Conservation (phyloP, 108 stramenopile genomes). For the Aurantiochytrium sp. region DNA sequence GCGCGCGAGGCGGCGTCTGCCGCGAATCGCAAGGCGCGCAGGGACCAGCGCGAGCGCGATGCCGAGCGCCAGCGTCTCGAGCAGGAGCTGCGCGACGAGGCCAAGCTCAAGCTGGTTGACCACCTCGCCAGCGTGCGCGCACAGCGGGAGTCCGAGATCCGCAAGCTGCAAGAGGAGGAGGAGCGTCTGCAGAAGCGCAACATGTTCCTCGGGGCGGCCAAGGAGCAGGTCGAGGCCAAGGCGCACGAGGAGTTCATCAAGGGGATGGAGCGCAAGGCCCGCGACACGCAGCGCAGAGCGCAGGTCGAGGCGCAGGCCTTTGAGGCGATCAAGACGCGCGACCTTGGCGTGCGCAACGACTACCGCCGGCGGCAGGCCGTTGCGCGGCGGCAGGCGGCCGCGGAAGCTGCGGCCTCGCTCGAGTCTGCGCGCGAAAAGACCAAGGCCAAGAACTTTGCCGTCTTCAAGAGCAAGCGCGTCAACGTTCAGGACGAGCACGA, state of each 20-base stretch:
- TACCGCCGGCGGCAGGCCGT: neutral
- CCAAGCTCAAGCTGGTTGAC: conserved; percentile 33
- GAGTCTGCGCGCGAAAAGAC: neutral
- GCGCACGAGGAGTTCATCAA: conserved; percentile 38
- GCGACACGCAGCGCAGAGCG: neutral
- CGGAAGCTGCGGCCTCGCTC: neutral
- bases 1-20: conserved; percentile 34
- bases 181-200: conserved; percentile 34
- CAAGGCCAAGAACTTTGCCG: conserved; percentile 3
- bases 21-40: conserved; percentile 31
- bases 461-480: neutral
- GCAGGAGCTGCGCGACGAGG: conserved; percentile 14
- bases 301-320: neutral
- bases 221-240: conserved; percentile 39
- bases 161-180: conserved; percentile 48
- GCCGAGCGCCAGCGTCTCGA: conserved; percentile 34
- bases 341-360: neutral
- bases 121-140: conserved; percentile 38
- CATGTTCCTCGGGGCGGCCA: conserved; percentile 45
- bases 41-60: conserved; percentile 19
- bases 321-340: neutral
- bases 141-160: conserved; percentile 41
- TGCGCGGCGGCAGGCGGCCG: neutral
- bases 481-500: neutral
- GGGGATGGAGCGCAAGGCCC: conserved; percentile 16